Percentiles rank a stretch among this genome's conserved stretches.
Evolutionary conservation across 352 stramenopile species (phyloP).

Genomic region (Globisporangium camurandrum): DNA sequence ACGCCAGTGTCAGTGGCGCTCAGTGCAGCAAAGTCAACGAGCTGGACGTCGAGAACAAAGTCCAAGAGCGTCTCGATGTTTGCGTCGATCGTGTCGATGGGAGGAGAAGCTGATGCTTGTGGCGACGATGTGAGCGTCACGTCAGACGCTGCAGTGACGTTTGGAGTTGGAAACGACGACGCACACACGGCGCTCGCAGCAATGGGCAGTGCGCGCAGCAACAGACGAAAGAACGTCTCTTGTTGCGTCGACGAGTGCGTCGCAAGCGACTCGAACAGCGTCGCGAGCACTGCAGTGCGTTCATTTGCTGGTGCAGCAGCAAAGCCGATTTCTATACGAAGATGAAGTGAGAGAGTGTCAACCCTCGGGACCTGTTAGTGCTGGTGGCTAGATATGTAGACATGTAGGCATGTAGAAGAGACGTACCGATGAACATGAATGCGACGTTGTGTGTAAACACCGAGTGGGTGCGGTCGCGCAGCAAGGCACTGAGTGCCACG

Average conservation of each 20-base stretch:
- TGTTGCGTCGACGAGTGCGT: conserved; percentile 32
- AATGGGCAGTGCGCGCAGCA: conserved; percentile 43
- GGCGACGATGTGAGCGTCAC: too few relatives aligned
- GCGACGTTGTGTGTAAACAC: conserved; percentile 62
- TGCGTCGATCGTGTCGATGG: too few relatives aligned
- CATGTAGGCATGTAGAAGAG: background rate
- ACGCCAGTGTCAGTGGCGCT: too few relatives aligned
- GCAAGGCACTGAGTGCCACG: conserved; percentile 29
- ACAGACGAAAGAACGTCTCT: conserved; percentile 55
- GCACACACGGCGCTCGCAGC: conserved; percentile 18
- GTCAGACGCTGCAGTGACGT: background rate
- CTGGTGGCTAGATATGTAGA: background rate
- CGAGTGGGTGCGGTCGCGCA: conserved; percentile 30
- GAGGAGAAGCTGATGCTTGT: too few relatives aligned
- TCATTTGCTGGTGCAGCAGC: conserved; percentile 31
- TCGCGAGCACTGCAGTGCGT: conserved; percentile 26
- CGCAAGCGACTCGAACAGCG: conserved; percentile 23
- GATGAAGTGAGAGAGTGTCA: background rate
- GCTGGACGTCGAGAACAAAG: too few relatives aligned
- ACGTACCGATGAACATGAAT: conserved; percentile 65
- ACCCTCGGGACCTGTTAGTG: too few relatives aligned
- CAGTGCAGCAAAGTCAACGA: too few relatives aligned
- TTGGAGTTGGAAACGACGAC: background rate
- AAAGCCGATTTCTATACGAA: conserved; percentile 80
- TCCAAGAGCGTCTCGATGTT: too few relatives aligned